Evolutionary conservation across 495 filamentous ascomycete genomes (phyloP).

Genomic region (Aspergillus panamensis): DNA sequence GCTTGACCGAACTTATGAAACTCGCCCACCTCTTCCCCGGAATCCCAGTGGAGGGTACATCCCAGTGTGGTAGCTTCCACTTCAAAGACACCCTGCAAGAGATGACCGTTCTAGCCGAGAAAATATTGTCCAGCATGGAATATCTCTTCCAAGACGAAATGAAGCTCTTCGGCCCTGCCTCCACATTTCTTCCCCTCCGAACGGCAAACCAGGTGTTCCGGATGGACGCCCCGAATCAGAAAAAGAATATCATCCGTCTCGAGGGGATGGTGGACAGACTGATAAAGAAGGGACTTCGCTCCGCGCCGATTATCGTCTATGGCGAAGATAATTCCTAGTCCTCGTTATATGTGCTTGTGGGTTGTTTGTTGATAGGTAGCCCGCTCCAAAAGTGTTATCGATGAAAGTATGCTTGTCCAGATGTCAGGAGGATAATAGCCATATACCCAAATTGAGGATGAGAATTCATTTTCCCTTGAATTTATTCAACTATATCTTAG

Average conservation of each 20-base stretch:
- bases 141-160: slow-evolving; percentile 41
- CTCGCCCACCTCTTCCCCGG: slow-evolving; percentile 5
- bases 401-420: no score
- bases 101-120: not conserved
- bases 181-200: slow-evolving; percentile 27
- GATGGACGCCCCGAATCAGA: not conserved
- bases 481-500: no score
- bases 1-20: slow-evolving; percentile 25
- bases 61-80: not conserved
- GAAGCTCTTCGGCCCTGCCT: slow-evolving; percentile 41
- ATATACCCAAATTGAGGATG: no score
- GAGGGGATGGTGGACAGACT: not conserved
- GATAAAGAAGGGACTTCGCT: not conserved
- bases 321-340: not conserved
- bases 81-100: not conserved
- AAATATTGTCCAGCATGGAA: slow-evolving; percentile 36
- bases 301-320: not conserved
- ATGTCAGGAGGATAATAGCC: no score
- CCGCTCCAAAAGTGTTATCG: no score
- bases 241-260: not conserved
- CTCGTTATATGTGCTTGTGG: no score
- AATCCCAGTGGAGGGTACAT: not conserved
- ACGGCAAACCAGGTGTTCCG: slow-evolving; percentile 1
- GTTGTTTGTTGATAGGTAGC: no score
- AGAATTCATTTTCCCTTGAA: no score